Evolutionary conservation across 2,329 filamentous ascomycete species (phyloP).

Genomic region (Aspergillus nomiae): DNA sequence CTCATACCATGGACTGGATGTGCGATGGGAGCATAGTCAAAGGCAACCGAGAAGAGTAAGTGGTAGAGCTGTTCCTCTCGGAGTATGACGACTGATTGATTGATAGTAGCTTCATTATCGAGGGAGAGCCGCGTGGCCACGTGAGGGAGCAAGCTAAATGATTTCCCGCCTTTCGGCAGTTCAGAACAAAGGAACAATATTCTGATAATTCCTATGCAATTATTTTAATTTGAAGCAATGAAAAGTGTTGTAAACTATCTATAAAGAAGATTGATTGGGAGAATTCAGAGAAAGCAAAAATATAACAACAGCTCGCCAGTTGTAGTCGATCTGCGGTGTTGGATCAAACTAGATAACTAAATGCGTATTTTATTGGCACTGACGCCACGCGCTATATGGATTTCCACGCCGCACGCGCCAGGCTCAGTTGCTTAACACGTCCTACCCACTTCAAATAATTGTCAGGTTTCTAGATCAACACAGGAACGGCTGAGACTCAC

Average conservation of each 20-base stretch:
- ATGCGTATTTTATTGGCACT: conserved; percentile 2
- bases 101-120: conserved; percentile 1
- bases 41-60: background rate
- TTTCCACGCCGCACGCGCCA: conserved; percentile 24
- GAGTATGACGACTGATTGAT: conserved; percentile 1
- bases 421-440: conserved; percentile 16
- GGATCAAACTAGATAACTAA: background rate
- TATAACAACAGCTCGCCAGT: background rate
- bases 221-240: background rate
- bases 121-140: conserved; percentile 3
- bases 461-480: background rate
- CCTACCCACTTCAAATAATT: background rate
- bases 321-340: background rate
- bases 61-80: conserved; percentile 10
- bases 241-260: background rate
- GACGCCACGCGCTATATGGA: conserved; percentile 14
- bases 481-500: background rate
- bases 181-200: background rate
- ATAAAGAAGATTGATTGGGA: background rate
- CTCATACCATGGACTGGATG: conserved; percentile 43
- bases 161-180: conserved; percentile 4
- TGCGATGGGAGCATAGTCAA: conserved; percentile 32
- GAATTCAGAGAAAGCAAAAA: background rate
- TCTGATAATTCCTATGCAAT: background rate
- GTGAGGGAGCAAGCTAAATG: background rate